Percentiles rank a stretch among this genome's conserved stretches.
These are phyloP conservation scores for Handroanthus guayacan DNA, from an alignment of 257 asterid species.

Conservation along the genomic window DNA sequence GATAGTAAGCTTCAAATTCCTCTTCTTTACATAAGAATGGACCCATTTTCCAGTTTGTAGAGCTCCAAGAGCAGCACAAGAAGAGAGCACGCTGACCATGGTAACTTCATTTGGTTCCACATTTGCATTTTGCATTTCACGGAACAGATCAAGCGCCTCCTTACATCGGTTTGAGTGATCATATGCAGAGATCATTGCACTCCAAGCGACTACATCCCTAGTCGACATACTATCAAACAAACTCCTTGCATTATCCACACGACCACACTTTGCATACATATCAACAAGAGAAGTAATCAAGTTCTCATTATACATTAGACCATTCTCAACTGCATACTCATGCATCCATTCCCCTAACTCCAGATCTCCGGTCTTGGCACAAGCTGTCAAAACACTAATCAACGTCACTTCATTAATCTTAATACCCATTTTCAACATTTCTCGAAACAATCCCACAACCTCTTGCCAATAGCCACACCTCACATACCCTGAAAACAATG, in stretches of 20 bases:
- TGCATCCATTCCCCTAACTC: conserved; percentile 56
- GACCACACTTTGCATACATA: conserved; percentile 55
- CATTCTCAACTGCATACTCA: conserved; percentile 41
- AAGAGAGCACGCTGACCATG: conserved; percentile 55
- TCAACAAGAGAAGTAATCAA: conserved; percentile 54
- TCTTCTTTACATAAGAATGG: conserved; percentile 48
- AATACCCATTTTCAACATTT: conserved; percentile 38
- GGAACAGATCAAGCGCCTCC: conserved; percentile 51
- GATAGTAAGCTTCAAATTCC: conserved; percentile 43
- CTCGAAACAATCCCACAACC: conserved; percentile 39
- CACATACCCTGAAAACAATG: conserved; percentile 54
- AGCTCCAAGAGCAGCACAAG: conserved; percentile 62
- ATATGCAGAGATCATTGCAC: conserved; percentile 59
- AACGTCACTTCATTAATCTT: conserved; percentile 42
- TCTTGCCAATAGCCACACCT: conserved; percentile 47
- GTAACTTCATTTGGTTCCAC: conserved; percentile 58
- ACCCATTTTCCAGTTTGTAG: conserved; percentile 54
- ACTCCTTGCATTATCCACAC: conserved; percentile 44
- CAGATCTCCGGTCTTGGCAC: conserved; percentile 52
- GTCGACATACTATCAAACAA: conserved; percentile 46
- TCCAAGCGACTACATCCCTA: conserved; percentile 56
- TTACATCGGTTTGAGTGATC: conserved; percentile 38
- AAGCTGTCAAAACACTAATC: conserved; percentile 53
- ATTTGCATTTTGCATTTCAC: conserved; percentile 49
- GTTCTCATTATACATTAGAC: conserved; percentile 33